phyloP scores from a whole-genome alignment of 257 asterid genomes.

The Solanum rostratum region DNA sequence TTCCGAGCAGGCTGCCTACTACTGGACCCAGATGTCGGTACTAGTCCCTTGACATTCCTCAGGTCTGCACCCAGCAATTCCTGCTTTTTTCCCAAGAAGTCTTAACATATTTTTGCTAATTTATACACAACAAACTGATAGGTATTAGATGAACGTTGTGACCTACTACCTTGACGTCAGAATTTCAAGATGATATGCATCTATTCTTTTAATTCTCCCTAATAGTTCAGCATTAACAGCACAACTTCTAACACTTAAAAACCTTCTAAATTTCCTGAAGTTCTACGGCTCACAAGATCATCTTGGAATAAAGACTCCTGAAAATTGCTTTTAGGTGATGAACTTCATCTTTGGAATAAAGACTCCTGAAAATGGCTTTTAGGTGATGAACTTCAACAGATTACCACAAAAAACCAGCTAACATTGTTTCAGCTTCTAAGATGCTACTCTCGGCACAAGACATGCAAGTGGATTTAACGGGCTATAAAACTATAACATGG shows the following conservation, averaged over 20 bases:
- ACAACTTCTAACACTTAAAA: background rate
- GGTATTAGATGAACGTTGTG: background rate
- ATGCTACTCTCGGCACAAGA: background rate
- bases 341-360: no score
- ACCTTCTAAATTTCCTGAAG: background rate
- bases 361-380: background rate
- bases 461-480: background rate
- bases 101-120: background rate
- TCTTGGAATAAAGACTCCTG: background rate
- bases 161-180: background rate
- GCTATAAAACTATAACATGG: background rate
- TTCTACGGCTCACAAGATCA: background rate
- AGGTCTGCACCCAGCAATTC: slow-evolving; percentile 43
- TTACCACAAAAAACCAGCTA: background rate
- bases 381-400: background rate
- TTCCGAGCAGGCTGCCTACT: slow-evolving; percentile 54
- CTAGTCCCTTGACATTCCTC: slow-evolving; percentile 53
- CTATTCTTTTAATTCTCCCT: background rate
- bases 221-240: background rate
- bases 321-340: no score
- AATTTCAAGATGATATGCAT: background rate
- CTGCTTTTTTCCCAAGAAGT: slow-evolving; percentile 22
- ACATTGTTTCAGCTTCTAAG: background rate
- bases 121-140: background rate
- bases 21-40: slow-evolving; percentile 35